Base-by-base conservation (phyloP, 1,139 yeast species). In the Saccharomyces pastorianus region DNA sequence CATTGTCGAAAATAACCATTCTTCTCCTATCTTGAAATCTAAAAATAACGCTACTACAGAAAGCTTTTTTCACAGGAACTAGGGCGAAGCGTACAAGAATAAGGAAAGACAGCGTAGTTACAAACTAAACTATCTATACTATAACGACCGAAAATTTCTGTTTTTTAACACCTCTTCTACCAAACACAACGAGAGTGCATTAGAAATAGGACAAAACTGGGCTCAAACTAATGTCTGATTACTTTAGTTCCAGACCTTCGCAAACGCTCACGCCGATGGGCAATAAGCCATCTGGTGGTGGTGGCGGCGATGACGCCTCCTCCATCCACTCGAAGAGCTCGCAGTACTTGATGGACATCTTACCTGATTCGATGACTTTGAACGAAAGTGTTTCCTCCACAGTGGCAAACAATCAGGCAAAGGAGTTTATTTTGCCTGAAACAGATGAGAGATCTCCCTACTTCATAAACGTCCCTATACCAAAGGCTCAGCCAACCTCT, bases 381-480 rank as follows among this genome's bases (percentile, higher is more conserved):
- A 61, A 59, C 38, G 59, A 57, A 25, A 61, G 58, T 41, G 59
- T 56, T 28, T 54, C 56, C 50, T 59, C 55, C 29, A 60, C 56
- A 9, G 62, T 68, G 28, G 56, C 65, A 4, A 69, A 53, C 44
- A 34, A 69, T 17, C 61, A 64, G 56, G 59, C 65, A 2, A 60
- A 66, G 41, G 64, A 58, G 49, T 57, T 55, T 17, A 64, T 73
- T 26, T 56, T 72, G 26, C 75, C 75, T 4, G 68, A 66, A 53
- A 62, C 68, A 0, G 66, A 72, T 54, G 63, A 62, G 26, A 59
- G 62, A 50, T 73, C 76, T 1, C 76, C 76, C 0, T 73, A 64
- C 56, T 66, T 65, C 55, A 60, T 72, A 11, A 61, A 68, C 14
- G 72, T 73, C 1, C 76, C 76, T 0, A 63, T 67, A 2, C 72